These are phyloP conservation scores for Xylona heveae DNA, from an alignment of 495 filamentous ascomycete genomes.

Conservation along the genomic window DNA sequence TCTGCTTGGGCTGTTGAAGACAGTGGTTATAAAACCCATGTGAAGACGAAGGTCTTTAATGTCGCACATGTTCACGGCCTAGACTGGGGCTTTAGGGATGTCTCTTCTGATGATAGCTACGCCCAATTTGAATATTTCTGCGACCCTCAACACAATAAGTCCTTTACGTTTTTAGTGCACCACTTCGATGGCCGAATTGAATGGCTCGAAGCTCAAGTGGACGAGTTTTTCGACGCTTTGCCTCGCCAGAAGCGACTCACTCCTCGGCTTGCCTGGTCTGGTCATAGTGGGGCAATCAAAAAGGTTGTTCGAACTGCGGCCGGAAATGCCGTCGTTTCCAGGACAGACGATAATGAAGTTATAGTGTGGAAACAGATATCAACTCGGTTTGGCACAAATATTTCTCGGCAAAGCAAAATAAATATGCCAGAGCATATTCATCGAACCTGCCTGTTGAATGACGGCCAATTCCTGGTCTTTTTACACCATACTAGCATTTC, in stretches of 20 bases:
- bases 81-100: conserved; percentile 31
- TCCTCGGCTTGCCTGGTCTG: conserved; percentile 49
- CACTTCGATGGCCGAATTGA: conserved; percentile 71
- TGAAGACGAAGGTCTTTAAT: conserved; percentile 60
- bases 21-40: conserved; percentile 50
- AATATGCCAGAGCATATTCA: conserved; percentile 55
- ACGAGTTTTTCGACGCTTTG: conserved; percentile 62
- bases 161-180: conserved; percentile 61
- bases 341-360: conserved; percentile 57
- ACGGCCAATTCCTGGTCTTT: conserved; percentile 60
- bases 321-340: conserved; percentile 60
- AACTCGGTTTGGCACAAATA: conserved; percentile 22
- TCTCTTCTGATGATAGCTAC: conserved; percentile 27
- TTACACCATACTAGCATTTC: conserved; percentile 57
- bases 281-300: conserved; percentile 59
- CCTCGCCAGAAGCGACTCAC: conserved; percentile 39
- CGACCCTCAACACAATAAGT: conserved; percentile 29
- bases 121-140: conserved; percentile 58
- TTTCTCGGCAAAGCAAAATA: conserved; percentile 51
- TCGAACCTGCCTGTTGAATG: conserved; percentile 52
- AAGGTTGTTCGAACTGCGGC: conserved; percentile 70
- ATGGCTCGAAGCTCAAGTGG: conserved; percentile 59
- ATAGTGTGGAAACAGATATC: conserved; percentile 60
- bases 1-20: conserved; percentile 90
- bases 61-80: conserved; percentile 61